phyloP scores from a whole-genome alignment of 768 basidiomycete genomes.

The Agaricus bisporus region DNA sequence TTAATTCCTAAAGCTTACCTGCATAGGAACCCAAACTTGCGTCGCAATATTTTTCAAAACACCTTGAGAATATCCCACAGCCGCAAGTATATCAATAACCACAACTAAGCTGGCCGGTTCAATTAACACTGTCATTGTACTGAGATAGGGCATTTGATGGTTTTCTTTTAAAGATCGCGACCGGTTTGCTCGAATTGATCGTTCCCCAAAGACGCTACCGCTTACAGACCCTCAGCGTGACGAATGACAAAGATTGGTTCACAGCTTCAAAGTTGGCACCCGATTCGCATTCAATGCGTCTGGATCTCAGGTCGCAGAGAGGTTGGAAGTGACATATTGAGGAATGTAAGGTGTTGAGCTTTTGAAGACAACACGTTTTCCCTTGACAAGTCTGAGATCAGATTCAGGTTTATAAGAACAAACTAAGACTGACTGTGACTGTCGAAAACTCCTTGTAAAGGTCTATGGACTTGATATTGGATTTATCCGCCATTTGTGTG shows the following conservation, averaged over 20 bases:
- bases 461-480: conserved; percentile 6
- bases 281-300: conserved; percentile 55
- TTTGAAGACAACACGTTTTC: conserved; percentile 24
- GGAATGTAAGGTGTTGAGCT: conserved; percentile 54
- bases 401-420: background rate
- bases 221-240: too few species aligned
- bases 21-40: background rate
- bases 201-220: too few species aligned
- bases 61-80: background rate
- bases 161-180: too few species aligned
- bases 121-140: background rate
- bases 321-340: conserved; percentile 49
- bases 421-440: background rate
- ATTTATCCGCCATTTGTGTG: conserved; percentile 1
- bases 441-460: conserved; percentile 4
- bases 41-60: background rate
- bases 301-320: conserved; percentile 51
- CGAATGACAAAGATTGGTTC: too few species aligned
- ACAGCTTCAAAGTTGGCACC: too few species aligned
- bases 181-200: too few species aligned
- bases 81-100: background rate
- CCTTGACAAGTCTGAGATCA: background rate
- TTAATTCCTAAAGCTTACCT: background rate
- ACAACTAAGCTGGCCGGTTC: background rate
- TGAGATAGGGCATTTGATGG: conserved; percentile 2